Base-by-base conservation (phyloP, 2,329 filamentous ascomycete species). In the Neobulgaria alba region DNA sequence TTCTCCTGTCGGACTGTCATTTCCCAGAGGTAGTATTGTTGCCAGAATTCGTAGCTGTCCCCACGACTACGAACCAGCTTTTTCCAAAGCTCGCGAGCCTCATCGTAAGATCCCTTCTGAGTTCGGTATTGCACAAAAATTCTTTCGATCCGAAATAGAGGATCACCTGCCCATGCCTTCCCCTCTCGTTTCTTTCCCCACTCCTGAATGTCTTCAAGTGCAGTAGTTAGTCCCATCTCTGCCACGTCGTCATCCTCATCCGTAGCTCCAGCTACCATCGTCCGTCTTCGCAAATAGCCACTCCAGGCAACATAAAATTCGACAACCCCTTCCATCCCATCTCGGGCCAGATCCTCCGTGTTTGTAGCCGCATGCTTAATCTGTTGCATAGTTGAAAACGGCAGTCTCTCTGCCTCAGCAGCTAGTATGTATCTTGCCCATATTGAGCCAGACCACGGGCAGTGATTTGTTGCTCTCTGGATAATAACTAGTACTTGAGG, bases 261-360 rank as follows among this genome's bases (percentile, higher is more conserved):
- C 1, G 76, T 77, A 1, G 83, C 78, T 44, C 78, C 77, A 1
- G 77, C 71, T 41, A 79, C 71, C 67, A 94, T 88, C 14, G 90
- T 87, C 36, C 81, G 81, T 17, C 92, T 82, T 51, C 90, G 87
- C 15, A 98, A 72, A 53, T 90, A 96, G 36, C 87, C 88, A 57
- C 90, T 95, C 92, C 92, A 98, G 0, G 89, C 83, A 39, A 86
- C 79, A 57, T 95, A 88, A 57, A 96, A 86, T 54, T 94, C 87
- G 44, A 96, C 75, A 21, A 95, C 79, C 50, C 89, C 85, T 36
- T 87, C 79, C 72, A 95, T 82, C 17, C 88, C 89, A 46, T 87
- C 80, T 48, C 84, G 80, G 59, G 94, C 88, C 4, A 96, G 71
- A 31, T 93, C 71, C 7, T 87, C 82, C 17, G 86, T 87, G 56